phyloP scores from a whole-genome alignment of 2,329 filamentous ascomycete genomes.

The Ophiostoma sp. region DNA sequence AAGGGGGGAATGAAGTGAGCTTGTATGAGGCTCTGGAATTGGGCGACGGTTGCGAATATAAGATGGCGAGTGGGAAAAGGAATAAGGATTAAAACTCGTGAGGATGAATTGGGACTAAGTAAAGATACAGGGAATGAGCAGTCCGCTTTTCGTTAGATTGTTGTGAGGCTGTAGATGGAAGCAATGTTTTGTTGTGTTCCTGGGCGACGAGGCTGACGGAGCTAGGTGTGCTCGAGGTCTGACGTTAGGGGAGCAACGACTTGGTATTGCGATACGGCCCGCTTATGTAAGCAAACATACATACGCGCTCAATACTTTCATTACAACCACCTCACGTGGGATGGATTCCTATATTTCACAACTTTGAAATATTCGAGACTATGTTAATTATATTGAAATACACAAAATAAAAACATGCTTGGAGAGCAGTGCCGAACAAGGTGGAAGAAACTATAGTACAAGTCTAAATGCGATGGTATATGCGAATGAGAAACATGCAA shows the following conservation, averaged over 20 bases:
- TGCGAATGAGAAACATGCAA: neutral
- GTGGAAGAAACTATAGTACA: neutral
- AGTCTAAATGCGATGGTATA: slow-evolving; percentile 6
- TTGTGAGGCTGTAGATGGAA: neutral
- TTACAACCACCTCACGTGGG: neutral
- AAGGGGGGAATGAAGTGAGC: too few species aligned
- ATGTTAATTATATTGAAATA: neutral
- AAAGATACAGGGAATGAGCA: neutral
- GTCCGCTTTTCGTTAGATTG: neutral
- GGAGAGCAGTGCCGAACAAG: too few species aligned
- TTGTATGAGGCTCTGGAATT: too few species aligned
- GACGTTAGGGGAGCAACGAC: neutral
- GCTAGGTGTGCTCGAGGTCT: neutral
- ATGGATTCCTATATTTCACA: neutral
- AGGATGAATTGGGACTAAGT: neutral
- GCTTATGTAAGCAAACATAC: neutral
- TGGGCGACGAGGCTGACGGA: slow-evolving; percentile 9
- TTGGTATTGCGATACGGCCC: neutral
- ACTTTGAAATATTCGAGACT: neutral
- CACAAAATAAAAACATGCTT: neutral
- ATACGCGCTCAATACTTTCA: neutral
- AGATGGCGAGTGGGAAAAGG: neutral
- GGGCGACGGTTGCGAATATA: neutral
- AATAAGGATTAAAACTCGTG: neutral
- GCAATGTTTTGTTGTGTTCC: neutral